Base-by-base conservation (phyloP, 2,329 filamentous ascomycete species). In the Ophiocordyceps camponoti-saundersi region DNA sequence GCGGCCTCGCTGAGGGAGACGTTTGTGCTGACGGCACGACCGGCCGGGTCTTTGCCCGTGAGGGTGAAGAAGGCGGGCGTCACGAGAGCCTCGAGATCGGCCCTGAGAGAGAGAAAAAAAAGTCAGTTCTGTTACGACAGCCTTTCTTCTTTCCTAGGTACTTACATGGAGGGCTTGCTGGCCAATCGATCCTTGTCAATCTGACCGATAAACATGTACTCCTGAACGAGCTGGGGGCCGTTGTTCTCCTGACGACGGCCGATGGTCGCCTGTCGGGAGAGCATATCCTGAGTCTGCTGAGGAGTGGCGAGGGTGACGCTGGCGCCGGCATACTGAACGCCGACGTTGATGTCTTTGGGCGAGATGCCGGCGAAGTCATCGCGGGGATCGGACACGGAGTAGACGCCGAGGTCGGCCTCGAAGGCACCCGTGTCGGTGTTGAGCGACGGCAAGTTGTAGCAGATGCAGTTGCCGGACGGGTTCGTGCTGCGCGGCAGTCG, bases 381-480 rank as follows among this genome's bases (percentile, higher is more conserved):
- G 4, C 65, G 70, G 0, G 83, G 71, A 0, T 72, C 62, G 6
- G 77, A 79, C 44, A 89, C 65, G 60, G 81, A 79, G 65, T 79
- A 92, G 49, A 92, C 67, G 47, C 85, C 73, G 45, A 92, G 62
- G 59, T 92, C 85, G 29, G 85, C 84, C 61, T 84, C 75, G 59
- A 92, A 92, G 16, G 78, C 67, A 29, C 85, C 85, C 0, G 75
- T 79, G 5, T 62, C 62, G 54, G 75, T 77, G 64, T 90, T 74
- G 48, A 87, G 71, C 39, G 75, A 77, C 0, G 81, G 79, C 22
- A 93, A 63, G 59, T 92, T 93, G 67, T 90, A 92, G 72, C 86
- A 93, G 44, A 85, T 76, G 49, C 81, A 82, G 44, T 86, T 75
- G 45, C 86, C 86, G 11, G 83, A 82, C 6, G 83, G 82, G 53